Conservation (phyloP, 495 filamentous ascomycete species). For the Cudoniella acicularis region DNA sequence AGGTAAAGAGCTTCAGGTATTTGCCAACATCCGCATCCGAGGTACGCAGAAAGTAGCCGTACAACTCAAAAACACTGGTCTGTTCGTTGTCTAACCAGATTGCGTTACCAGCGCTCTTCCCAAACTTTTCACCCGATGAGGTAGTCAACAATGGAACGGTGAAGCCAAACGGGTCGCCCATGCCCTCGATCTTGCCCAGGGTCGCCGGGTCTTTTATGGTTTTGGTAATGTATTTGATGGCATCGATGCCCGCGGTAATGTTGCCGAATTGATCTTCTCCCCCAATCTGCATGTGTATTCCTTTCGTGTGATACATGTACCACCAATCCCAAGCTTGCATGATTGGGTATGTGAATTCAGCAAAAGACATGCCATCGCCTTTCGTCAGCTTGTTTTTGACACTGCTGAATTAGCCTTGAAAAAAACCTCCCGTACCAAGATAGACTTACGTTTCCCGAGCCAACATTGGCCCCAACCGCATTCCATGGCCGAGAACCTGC, state of each 20-base stretch:
- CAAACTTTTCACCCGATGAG: constrained; percentile 82
- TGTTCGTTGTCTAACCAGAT: constrained; percentile 83
- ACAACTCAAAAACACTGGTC: constrained; percentile 81
- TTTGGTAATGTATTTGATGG: constrained; percentile 66
- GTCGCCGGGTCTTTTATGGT: constrained; percentile 40
- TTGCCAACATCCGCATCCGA: constrained; percentile 74
- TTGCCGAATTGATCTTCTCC: constrained; percentile 97
- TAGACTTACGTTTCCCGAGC: constrained; percentile 78
- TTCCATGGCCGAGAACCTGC: constrained; percentile 61
- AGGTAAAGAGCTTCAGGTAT: constrained; percentile 88
- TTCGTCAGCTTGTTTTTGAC: constrained; percentile 77
- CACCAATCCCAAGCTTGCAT: constrained; percentile 98
- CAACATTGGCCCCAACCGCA: constrained; percentile 82
- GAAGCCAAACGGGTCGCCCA: constrained; percentile 63
- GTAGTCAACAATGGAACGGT: constrained; percentile 89
- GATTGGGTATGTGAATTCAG: constrained; percentile 89
- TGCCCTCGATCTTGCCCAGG: constrained; percentile 25
- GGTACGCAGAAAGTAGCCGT: constrained; percentile 80
- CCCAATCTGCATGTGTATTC: constrained; percentile 80
- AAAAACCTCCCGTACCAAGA: not conserved
- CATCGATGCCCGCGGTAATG: constrained; percentile 85
- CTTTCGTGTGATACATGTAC: constrained; percentile 61
- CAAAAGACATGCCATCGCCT: constrained; percentile 87
- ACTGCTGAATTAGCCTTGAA: constrained; percentile 34
- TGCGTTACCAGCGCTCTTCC: constrained; percentile 92